Evolutionary conservation across 805 yeast species (phyloP), one percentile per base, ranked within the genome.

Genomic region (Zygosaccharomyces kombuchaensis): DNA sequence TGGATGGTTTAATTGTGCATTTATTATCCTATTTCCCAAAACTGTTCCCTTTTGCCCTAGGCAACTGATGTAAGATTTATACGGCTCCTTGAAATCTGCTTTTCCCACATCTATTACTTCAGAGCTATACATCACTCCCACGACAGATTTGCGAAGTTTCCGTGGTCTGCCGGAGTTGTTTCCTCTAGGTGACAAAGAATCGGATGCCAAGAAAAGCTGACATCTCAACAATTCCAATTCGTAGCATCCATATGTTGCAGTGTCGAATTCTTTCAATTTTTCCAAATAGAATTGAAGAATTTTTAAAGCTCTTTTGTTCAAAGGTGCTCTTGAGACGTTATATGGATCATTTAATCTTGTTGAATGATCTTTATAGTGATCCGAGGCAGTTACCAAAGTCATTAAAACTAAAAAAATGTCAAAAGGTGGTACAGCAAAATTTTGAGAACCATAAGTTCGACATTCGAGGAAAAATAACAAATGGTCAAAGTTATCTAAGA

Each of bases 311-410:
- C 77, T 62, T 10, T 59, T 50, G 34, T 62, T 51, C 8, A 73
- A 32, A 0, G 67, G 58, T 4, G 58, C 53, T 32, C 64, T 59
- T 0, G 67, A 57, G 23, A 47, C 29, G 43, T 51, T 51, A 32
- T 58, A 51, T 23, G 62, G 51, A 55, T 67, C 69, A 27, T 52
- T 60, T 8, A 46, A 34, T 13, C 64, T 48, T 3, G 57, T 16
- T 4, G 59, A 47, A 1, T 56, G 55, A n/a, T 50, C 59, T 23
- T 59, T 58, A 34, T 59, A 59, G 32, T 61, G 57, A 1, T 57
- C 56, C 0, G 71, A 63, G 1, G 68, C 48, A 0, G 74, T 67
- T 0, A 65, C 64, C 21, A 72, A 46, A 1, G 76, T 68, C 36
- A 73, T 57, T 8, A 73, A 40, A 1, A 66, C 59, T 22, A 64